Base-by-base conservation (phyloP, 2,329 filamentous ascomycete genomes). In the Xylariales sp. region DNA sequence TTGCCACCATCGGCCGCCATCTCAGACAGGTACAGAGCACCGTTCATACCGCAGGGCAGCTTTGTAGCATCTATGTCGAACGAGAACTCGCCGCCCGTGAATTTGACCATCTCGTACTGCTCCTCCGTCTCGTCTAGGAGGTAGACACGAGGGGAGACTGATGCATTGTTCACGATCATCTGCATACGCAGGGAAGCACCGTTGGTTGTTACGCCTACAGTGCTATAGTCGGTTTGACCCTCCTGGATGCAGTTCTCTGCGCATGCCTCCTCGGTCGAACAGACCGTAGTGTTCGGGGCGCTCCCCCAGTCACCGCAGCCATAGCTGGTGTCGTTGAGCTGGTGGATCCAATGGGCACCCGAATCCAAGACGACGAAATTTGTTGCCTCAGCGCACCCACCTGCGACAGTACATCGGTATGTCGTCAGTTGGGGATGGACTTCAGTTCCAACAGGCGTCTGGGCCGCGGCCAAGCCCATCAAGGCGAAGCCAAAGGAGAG, bases 11-110 rank as follows among this genome's bases (percentile, higher is more conserved):
- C 74, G 4, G 66, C 64, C 28, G 74, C 66, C 78, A 82, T 82
- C 58, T 73, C 64, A 31, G 74, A 69, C 40, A 81, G 73, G 63
- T 81, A 81, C n/a, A 81, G 60, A 20, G 77, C 77, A 43, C 76
- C 77, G 60, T 82, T 81, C 54, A 81, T 64, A 46, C 79, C 79
- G 52, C 79, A 82, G 25, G 74, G 73, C 6, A 83, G 68, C 49
- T 73, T 71, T 36, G 77, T 80, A 28, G 77, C 70, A 54, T 84
- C 80, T 21, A 83, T 74, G 40, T 82, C 78, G 49, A 84, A 82
- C 15, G 76, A 71, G 55, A 84, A 72, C 56, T 84, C 80, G 52
- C 72, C 62, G 57, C 76, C 76, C 33, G 74, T 69, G 45, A 82
- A 64, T 49, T 80, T 69, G 58, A 82, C 70, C 53, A 76, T 68